Conservation (phyloP, 2,329 filamentous ascomycete genomes). For the Beauveria caledonica region DNA sequence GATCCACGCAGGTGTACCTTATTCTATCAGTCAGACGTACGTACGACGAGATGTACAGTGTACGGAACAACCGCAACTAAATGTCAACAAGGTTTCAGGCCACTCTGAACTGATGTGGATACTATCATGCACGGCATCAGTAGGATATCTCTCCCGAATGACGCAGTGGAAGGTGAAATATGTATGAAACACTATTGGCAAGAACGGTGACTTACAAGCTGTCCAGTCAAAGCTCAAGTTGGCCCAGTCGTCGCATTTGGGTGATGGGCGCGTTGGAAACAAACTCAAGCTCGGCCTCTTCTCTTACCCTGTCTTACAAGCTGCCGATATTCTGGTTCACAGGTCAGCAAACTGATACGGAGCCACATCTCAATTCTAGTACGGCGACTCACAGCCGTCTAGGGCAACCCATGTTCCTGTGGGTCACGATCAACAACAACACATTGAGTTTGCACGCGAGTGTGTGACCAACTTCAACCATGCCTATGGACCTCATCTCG, state of each 20-base stretch:
- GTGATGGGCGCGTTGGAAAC: constrained; percentile 51
- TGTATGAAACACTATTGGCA: background rate
- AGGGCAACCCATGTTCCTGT: constrained; percentile 92
- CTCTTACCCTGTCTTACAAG: constrained; percentile 91
- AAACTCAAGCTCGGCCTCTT: constrained; percentile 79
- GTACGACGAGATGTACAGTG: constrained; percentile 18
- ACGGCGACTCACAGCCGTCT: constrained; percentile 2
- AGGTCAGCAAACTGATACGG: constrained; percentile 36
- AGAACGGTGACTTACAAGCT: background rate
- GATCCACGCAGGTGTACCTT: constrained; percentile 68
- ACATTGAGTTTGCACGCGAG: constrained; percentile 86
- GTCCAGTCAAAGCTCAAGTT: constrained; percentile 64
- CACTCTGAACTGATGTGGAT: constrained; percentile 97
- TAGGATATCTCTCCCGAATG: constrained; percentile 95
- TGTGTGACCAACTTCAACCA: constrained; percentile 84
- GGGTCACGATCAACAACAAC: constrained; percentile 89
- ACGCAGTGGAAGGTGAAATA: constrained; percentile 89
- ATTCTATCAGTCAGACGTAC: constrained; percentile 73
- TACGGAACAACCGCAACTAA: background rate
- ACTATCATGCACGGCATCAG: constrained; percentile 80
- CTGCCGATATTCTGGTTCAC: constrained; percentile 87
- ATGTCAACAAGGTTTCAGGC: constrained; percentile 49
- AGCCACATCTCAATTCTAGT: background rate
- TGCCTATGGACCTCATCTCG: constrained; percentile 54
- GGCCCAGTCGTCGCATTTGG: constrained; percentile 45